Percentiles rank a stretch among this genome's conserved stretches.
Conservation (phyloP, 2,329 filamentous ascomycete genomes). For the Ambrosiella cleistominuta region DNA sequence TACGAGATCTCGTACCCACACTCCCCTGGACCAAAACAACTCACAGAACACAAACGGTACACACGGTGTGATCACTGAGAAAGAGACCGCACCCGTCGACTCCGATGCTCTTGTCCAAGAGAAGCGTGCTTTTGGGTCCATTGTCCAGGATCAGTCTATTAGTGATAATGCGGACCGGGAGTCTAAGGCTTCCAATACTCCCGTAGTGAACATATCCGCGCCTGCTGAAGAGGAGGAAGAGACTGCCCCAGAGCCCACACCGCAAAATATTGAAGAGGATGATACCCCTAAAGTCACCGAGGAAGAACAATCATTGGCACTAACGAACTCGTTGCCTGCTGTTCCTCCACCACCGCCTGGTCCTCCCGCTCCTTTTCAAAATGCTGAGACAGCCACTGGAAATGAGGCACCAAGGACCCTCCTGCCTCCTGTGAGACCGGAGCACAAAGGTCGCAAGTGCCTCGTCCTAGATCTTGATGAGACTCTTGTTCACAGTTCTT, state of each 20-base stretch:
- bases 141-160: conserved; percentile 29
- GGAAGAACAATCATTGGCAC: conserved; percentile 19
- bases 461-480: conserved; percentile 91
- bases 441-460: conserved; percentile 78
- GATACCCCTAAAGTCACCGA: conserved; percentile 23
- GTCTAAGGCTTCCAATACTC: conserved; percentile 26
- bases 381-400: conserved; percentile 1
- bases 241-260: conserved; percentile 36
- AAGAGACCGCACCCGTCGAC: conserved; percentile 22
- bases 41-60: conserved; percentile 17
- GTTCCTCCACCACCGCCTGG: conserved; percentile 24
- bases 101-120: conserved; percentile 23
- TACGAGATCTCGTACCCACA: conserved; percentile 25
- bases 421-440: conserved; percentile 62
- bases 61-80: conserved; percentile 28
- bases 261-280: conserved; percentile 48
- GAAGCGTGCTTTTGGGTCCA: conserved; percentile 29
- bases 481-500: conserved; percentile 93
- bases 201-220: conserved; percentile 18
- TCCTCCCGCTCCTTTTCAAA: conserved; percentile 15
- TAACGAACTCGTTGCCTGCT: conserved; percentile 17
- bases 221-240: conserved; percentile 25
- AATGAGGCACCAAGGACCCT: conserved; percentile 39
- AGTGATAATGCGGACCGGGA: conserved; percentile 25
- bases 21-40: conserved; percentile 31